A percentile compares a stretch with the other conserved stretches of the same genome.
Conservation (phyloP, 2,329 filamentous ascomycete genomes). For the Geosmithia putterillii region DNA sequence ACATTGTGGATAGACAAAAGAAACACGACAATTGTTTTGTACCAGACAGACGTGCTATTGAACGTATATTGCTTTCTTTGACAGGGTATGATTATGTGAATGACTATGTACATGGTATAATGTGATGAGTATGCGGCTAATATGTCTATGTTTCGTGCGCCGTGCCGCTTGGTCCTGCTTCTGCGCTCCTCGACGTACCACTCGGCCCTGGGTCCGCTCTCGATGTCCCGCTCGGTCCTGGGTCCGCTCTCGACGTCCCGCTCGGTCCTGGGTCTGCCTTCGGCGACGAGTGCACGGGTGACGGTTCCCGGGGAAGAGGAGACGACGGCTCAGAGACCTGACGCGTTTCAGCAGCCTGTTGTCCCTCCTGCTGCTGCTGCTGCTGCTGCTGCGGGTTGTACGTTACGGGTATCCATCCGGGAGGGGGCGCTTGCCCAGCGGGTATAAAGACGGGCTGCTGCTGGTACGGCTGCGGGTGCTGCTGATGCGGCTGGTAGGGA, state of each 20-base stretch:
- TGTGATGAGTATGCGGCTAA: not conserved
- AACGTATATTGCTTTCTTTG: not conserved
- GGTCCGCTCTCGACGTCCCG: not conserved
- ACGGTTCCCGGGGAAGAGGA: constrained; percentile 1
- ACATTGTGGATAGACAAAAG: not conserved
- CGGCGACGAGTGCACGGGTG: not conserved
- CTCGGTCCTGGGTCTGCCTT: not conserved
- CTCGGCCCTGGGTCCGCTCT: not conserved
- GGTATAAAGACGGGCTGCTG: constrained; percentile 1
- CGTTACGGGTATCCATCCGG: not conserved
- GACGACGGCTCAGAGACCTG: not conserved
- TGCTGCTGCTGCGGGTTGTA: not conserved
- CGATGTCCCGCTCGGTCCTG: not conserved
- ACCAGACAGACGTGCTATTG: not conserved
- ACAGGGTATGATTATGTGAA: not conserved
- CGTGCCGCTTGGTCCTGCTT: not conserved
- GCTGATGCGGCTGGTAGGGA: not conserved
- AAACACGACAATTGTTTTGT: too few species aligned
- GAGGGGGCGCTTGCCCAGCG: constrained; percentile 1
- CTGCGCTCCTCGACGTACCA: not conserved
- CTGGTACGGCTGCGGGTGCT: not conserved
- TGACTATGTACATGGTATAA: not conserved
- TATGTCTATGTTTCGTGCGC: not conserved
- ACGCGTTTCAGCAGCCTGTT: not conserved
- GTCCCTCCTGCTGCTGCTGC: not conserved